phyloP scores from a whole-genome alignment of 2,329 filamentous ascomycete species.

The Calonectria ilicicola region DNA sequence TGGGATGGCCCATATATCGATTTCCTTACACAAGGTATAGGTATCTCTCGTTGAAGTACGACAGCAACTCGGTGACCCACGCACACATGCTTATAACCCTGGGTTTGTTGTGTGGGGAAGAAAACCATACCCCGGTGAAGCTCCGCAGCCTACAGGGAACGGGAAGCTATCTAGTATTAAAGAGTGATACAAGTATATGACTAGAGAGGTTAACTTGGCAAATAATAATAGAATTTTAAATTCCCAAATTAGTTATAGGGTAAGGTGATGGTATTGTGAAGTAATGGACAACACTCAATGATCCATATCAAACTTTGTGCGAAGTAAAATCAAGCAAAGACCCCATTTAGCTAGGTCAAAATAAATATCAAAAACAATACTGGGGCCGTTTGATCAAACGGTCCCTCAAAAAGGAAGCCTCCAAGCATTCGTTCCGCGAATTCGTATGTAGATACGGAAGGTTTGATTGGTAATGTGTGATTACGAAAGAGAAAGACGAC shows the following conservation, averaged over 20 bases:
- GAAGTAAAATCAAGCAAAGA: not conserved
- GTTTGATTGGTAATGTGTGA: too few species aligned
- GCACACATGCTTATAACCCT: conserved; percentile 59
- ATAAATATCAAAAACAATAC: not conserved
- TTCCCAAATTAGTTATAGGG: not conserved
- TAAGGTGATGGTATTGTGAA: not conserved
- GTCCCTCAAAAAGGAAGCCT: not conserved
- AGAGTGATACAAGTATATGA: not conserved
- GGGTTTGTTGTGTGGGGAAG: conserved; percentile 62
- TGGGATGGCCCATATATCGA: not conserved
- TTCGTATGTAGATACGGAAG: too few species aligned
- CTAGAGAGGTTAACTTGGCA: not conserved
- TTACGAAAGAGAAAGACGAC: too few species aligned
- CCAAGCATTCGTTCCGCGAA: too few species aligned
- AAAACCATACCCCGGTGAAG: conserved; percentile 55
- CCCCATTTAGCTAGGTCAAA: not conserved
- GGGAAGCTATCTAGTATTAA: not conserved
- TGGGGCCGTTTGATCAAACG: not conserved
- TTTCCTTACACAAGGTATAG: conserved; percentile 39
- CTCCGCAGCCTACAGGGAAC: not conserved
- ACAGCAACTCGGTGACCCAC: conserved; percentile 55
- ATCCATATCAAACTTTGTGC: not conserved
- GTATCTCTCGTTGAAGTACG: conserved; percentile 62
- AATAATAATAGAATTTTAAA: not conserved
- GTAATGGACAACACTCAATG: not conserved